These are phyloP conservation scores for Peronospora farinosa DNA, from an alignment of 352 stramenopile species.

Conservation along the genomic window DNA sequence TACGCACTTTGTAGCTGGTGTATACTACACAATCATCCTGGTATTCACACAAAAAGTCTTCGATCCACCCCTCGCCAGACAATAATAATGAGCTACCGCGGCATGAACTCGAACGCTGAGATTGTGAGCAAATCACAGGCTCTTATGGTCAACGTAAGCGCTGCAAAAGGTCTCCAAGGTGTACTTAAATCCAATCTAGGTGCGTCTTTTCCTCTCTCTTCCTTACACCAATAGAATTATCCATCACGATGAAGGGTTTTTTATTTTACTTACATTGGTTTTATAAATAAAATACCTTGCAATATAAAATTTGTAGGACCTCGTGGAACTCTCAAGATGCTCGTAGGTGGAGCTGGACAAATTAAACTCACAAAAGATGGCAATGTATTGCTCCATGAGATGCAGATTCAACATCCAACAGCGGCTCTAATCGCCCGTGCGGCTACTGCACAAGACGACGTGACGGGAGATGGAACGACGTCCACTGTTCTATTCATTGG, in stretches of 20 bases:
- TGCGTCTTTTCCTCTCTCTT: conserved; percentile 24
- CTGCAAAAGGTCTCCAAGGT: conserved; percentile 94
- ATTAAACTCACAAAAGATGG: conserved; percentile 99
- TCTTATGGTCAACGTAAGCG: conserved; percentile 96
- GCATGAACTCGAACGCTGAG: conserved; percentile 94
- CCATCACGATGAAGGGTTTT: conserved; percentile 1
- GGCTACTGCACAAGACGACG: conserved; percentile 95
- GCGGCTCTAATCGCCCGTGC: conserved; percentile 96
- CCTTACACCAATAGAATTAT: not conserved
- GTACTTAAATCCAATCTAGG: conserved; percentile 91
- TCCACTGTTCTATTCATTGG: conserved; percentile 97
- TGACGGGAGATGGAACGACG: conserved; percentile 96
- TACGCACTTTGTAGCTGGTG: not conserved
- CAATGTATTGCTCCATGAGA: conserved; percentile 98
- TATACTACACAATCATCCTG: conserved; percentile 2
- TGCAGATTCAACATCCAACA: conserved; percentile 99
- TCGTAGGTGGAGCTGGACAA: conserved; percentile 97
- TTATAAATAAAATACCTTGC: no score
- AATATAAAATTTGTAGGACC: conserved; percentile 59
- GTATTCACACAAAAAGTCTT: conserved; percentile 4
- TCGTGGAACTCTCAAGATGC: conserved; percentile 99
- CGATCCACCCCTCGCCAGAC: conserved; percentile 24
- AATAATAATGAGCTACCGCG: conserved; percentile 59
- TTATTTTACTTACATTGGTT: not conserved
- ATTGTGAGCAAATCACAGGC: conserved; percentile 94